phyloP scores from a whole-genome alignment of 1,139 yeast species.

The Geotrichum phurueaensis region DNA sequence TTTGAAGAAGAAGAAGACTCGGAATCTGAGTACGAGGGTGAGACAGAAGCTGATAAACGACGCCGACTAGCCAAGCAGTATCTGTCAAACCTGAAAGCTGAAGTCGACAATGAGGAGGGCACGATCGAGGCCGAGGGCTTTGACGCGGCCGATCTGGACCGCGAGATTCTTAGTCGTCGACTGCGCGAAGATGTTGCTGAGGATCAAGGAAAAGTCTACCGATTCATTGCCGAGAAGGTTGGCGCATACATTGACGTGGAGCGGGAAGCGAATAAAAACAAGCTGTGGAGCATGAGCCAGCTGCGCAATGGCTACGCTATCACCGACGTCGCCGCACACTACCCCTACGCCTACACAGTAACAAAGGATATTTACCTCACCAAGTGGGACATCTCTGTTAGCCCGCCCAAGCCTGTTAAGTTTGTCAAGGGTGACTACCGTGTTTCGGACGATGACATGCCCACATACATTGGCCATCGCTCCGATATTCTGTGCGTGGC shows the following conservation, averaged over 20 bases:
- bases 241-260: conserved; percentile 16
- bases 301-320: conserved; percentile 27
- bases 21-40: conserved; percentile 46
- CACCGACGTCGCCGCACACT: conserved; percentile 44
- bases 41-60: conserved; percentile 88
- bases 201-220: conserved; percentile 73
- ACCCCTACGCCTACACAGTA: conserved; percentile 68
- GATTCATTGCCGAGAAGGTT: conserved; percentile 47
- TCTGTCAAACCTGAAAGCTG: conserved; percentile 66
- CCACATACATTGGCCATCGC: conserved; percentile 53
- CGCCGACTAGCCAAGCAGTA: conserved; percentile 91
- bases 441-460: conserved; percentile 34
- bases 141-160: conserved; percentile 88
- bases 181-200: conserved; percentile 87
- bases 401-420: conserved; percentile 54
- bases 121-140: conserved; percentile 49
- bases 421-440: conserved; percentile 60
- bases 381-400: conserved; percentile 59
- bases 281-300: conserved; percentile 18
- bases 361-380: conserved; percentile 77
- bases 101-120: conserved; percentile 38
- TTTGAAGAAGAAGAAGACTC: conserved; percentile 24
- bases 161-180: conserved; percentile 74
- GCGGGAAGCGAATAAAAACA: neutral
- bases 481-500: conserved; percentile 75